These are phyloP conservation scores for Paramecium caudatum DNA, from an alignment of 73 alveolate species.

Conservation along the genomic window DNA sequence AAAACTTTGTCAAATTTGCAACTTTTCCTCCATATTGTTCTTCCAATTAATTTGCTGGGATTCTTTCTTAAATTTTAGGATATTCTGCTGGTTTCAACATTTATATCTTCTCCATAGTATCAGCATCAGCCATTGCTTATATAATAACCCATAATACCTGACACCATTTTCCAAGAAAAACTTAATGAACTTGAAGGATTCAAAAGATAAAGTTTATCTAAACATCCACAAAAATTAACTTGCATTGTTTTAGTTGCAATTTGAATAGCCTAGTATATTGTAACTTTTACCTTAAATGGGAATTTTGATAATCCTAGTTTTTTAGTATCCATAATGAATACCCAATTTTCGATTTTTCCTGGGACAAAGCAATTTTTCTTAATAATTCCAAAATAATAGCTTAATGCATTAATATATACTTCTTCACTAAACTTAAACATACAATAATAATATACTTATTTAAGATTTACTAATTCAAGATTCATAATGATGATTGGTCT, in stretches of 20 bases:
- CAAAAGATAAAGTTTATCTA: conserved; percentile 68
- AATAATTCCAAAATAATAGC: conserved; percentile 60
- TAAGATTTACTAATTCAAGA: conserved; percentile 56
- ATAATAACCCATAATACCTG: background rate
- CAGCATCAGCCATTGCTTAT: conserved; percentile 73
- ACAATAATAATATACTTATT: conserved; percentile 37
- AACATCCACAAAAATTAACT: conserved; percentile 74
- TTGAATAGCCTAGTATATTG: conserved; percentile 22
- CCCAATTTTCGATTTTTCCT: conserved; percentile 72
- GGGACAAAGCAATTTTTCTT: conserved; percentile 66
- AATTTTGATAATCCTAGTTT: conserved; percentile 62
- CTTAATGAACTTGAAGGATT: conserved; percentile 67
- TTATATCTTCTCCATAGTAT: conserved; percentile 69
- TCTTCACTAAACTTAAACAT: conserved; percentile 40
- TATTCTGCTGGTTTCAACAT: conserved; percentile 71
- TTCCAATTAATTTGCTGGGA: conserved; percentile 70
- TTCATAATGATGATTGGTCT: conserved; percentile 72
- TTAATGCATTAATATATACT: conserved; percentile 63
- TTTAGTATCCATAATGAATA: conserved; percentile 75
- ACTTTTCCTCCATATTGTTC: conserved; percentile 72
- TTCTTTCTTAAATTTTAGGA: conserved; percentile 52
- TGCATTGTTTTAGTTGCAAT: conserved; percentile 61
- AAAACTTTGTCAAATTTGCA: conserved; percentile 66
- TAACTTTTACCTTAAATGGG: conserved; percentile 48
- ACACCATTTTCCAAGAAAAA: conserved; percentile 76